Evolutionary conservation across 2,329 filamentous ascomycete species (phyloP).

Genomic region (Elsinoe ampelina): DNA sequence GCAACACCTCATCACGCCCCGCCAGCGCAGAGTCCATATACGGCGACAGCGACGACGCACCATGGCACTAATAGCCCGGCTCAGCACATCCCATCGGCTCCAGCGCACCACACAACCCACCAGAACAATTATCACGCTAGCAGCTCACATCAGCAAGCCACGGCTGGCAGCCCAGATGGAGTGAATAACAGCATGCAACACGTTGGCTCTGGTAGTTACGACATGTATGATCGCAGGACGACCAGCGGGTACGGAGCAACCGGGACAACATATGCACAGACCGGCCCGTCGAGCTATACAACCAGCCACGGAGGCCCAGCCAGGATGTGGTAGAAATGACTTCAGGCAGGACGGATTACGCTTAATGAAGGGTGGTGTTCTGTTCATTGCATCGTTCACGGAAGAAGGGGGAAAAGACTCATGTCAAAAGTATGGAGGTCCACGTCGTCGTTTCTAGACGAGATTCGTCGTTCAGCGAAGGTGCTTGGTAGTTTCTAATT

Average conservation of each 20-base stretch:
- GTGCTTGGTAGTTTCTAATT: not conserved
- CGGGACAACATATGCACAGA: not conserved
- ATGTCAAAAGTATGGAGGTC: constrained; percentile 8
- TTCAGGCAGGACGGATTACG: not conserved
- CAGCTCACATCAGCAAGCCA: not conserved
- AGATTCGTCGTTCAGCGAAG: not conserved
- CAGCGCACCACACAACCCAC: not conserved
- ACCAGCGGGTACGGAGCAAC: not conserved
- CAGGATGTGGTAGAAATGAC: not conserved
- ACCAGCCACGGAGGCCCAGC: not conserved
- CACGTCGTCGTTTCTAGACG: not conserved
- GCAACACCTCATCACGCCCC: constrained; percentile 4
- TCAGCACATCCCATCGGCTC: not conserved
- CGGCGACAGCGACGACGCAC: not conserved
- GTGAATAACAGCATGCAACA: not conserved
- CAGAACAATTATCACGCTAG: not conserved
- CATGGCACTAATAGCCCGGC: not conserved
- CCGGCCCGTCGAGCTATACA: not conserved
- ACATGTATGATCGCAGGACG: constrained; percentile 1
- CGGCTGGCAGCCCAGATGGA: not conserved
- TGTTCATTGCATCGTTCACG: not conserved
- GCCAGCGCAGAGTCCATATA: not conserved
- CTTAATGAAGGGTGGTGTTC: not conserved
- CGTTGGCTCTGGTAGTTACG: not conserved
- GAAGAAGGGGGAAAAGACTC: not conserved